Evolutionary conservation across 1,139 yeast genomes (phyloP), one percentile per base, ranked within the genome.

Genomic region (Hyphopichia burtonii): DNA sequence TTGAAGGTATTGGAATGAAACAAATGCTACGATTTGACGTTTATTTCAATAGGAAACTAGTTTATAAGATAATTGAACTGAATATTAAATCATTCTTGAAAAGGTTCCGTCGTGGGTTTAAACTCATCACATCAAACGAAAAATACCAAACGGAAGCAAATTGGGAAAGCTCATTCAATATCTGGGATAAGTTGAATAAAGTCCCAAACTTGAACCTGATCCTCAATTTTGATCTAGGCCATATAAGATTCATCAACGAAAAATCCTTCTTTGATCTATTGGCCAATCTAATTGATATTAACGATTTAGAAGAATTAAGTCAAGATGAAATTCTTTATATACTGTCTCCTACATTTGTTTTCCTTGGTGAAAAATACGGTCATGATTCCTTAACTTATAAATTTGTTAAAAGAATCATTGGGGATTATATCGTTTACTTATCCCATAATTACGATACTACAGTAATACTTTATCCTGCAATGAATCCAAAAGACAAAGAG

Each of bases 201-300:
- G 31, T 28, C 17, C 11, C 28, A 8, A 19, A 36, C 15, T 39
- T 40, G 31, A 49, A 49, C 36, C 39, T 40, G 11, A 42, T 44
- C 15, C 32, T 52, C 12, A 40, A 38, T 19, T 42, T 38, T n/a
- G 46, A 42, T 32, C 33, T 36, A 12, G 41, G 42, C 14, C 41
- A 42, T 27, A 48, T 64, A 39, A 54, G 54, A 34, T 51, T 64
- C 37, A 65, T 75, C 41, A 71, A 65, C 50, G 81, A 77, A 50
- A 65, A 68, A 47, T 50, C 61, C 22, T 78, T 71, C 55, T 72
- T 76, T 45, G 66, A 64, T 40, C 82, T 77, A 54, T 55, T 78
- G 44, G 59, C 74, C 34, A 78, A 76, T 54, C 63, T 78, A 52
- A 63, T 68, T 31, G 74, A 68, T 50, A 55, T 71, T 35, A 44